Evolutionary conservation across 305 asterid genomes (phyloP), one percentile per base, ranked within the genome.

Genomic region (Fraxinus platypoda): DNA sequence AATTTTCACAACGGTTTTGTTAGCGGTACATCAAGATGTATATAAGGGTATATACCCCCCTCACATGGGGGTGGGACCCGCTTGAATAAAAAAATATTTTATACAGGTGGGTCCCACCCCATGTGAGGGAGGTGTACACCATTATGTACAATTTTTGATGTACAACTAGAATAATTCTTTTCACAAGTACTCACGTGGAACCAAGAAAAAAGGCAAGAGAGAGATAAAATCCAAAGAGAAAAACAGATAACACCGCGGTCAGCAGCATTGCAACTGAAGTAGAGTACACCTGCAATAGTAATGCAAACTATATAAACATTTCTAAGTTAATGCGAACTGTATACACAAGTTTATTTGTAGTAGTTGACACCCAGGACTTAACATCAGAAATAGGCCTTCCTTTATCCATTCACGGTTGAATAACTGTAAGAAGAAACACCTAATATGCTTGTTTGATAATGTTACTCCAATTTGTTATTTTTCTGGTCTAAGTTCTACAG

Each of bases 151-250:
- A n/a, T n/a, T n/a, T n/a, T n/a, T n/a, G n/a, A n/a, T n/a, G n/a
- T n/a, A n/a, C n/a, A n/a, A n/a, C n/a, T n/a, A n/a, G n/a, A n/a
- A n/a, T n/a, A n/a, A n/a, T n/a, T n/a, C n/a, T n/a, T n/a, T n/a
- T n/a, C 8, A 34, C 23, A 70, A 12, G 66, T 79, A 88, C 99
- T 93, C 89, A 94, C 98, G 90, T 91, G 82, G 98, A 94, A 82
- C 99, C 99, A 79, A 96, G 98, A 86, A 96, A 96, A 92, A 96
- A 96, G 85, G 99, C 97, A 59, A 94, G 97, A 46, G 99, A 94
- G 76, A 94, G 95, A 84, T 94, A 97, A 85, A 96, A 96, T 59
- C 94, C 90, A 83, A 96, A 96, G 12, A 96, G 90, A 85, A 93
- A 88, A 81, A 94, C 97, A 59, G 99, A 96, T 71, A 94, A 97